Base-by-base conservation (phyloP, 2,329 filamentous ascomycete genomes). In the Alternaria burnsii region DNA sequence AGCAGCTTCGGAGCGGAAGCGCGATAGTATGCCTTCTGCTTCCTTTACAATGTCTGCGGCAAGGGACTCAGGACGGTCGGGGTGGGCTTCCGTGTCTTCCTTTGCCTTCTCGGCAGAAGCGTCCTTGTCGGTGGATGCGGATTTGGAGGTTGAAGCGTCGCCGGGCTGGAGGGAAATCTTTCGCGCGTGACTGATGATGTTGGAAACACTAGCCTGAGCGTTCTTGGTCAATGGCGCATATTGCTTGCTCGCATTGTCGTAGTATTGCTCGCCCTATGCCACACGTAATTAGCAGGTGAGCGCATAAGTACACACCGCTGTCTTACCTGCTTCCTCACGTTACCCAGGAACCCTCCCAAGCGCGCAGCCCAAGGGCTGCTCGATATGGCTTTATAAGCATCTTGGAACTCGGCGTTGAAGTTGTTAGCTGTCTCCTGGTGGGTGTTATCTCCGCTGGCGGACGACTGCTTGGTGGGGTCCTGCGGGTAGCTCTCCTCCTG, bases 351-450 rank as follows among this genome's bases (percentile, higher is more conserved):
- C 7, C 93, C 94, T 36, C 95, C 94, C 32, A 99, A 88, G 70
- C 87, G 89, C 22, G 91, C 88, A 44, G 94, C 95, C 95, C 95
- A 99, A 11, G 93, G 91, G 71, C 93, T 97, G 67, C 89, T 88
- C 4, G 93, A 94, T 75, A 99, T 92, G 24, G 94, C 94, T 75
- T 93, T 93, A 84, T 98, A 97, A 7, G 94, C 95, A 80, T 97
- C 93, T 80, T 97, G 93, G 65, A 99, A 86, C 74, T 99, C 95
- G 69, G 88, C 86, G 76, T 96, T 96, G 69, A 99, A 86, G 53
- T 89, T 83, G 70, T 77, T 77, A 68, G 68, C 55, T 53, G 81
- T 62, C 72, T 72, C 61, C 61, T 67, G 63, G 47, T 68, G 58
- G 68, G 68, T 68, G 67, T 70, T 78, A 43, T 82, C 80, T 62